A percentile compares a stretch with the other conserved stretches of the same genome.
Conservation (phyloP, 2,329 filamentous ascomycete genomes). For the Colletotrichum sansevieriae region DNA sequence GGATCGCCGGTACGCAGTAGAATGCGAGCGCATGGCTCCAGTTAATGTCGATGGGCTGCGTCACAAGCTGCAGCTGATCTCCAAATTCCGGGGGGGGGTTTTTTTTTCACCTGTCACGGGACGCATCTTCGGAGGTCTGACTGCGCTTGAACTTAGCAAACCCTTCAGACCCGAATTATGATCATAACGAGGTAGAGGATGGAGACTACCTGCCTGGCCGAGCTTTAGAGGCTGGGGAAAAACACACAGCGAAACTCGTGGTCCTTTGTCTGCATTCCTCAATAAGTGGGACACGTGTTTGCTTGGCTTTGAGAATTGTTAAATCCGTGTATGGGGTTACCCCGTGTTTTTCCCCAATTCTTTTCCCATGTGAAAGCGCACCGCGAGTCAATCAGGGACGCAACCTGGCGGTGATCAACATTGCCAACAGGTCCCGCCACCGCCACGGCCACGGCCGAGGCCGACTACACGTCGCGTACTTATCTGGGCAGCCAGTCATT, state of each 20-base stretch:
- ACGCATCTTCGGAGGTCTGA: background rate
- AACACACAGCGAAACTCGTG: background rate
- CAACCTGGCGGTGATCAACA: background rate
- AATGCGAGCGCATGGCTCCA: background rate
- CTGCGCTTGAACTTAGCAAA: background rate
- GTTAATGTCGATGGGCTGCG: constrained; percentile 6
- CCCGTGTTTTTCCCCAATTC: constrained; percentile 5
- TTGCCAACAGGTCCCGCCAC: background rate
- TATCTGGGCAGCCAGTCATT: too few species aligned
- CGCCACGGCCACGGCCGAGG: background rate
- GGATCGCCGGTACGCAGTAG: constrained; percentile 8
- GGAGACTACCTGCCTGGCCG: too few species aligned
- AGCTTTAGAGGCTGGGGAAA: too few species aligned
- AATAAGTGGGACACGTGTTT: constrained; percentile 28
- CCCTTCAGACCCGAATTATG: background rate
- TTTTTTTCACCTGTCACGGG: constrained; percentile 8
- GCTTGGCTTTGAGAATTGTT: constrained; percentile 12
- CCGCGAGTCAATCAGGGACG: constrained; percentile 34
- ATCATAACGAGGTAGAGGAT: background rate
- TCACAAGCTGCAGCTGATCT: constrained; percentile 38
- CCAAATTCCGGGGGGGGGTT: too few species aligned
- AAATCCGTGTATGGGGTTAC: constrained; percentile 19
- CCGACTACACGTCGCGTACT: background rate
- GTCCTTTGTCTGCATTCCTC: constrained; percentile 7
- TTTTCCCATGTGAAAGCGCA: constrained; percentile 36